Evolutionary conservation across 2,329 filamentous ascomycete species (phyloP).

Genomic region (Daldinia sp.): DNA sequence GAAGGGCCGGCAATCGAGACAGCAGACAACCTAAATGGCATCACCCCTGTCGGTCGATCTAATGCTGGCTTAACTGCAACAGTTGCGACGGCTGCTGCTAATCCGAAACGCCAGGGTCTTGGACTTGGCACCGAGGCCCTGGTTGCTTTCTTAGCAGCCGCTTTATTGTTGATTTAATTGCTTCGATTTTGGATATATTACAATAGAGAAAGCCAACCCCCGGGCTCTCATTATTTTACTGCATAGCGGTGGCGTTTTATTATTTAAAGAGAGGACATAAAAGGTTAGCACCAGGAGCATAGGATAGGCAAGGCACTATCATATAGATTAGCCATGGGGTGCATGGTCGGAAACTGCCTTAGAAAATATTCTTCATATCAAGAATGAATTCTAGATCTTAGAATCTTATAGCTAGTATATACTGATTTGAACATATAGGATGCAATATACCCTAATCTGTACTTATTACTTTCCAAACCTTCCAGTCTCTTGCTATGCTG

Average conservation of each 20-base stretch:
- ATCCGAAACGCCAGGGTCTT: slow-evolving; percentile 35
- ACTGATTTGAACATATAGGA: background rate
- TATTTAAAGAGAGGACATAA: background rate
- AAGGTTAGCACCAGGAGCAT: slow-evolving; percentile 9
- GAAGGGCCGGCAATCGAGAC: slow-evolving; percentile 76
- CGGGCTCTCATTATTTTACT: slow-evolving; percentile 19
- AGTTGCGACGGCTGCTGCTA: slow-evolving; percentile 35
- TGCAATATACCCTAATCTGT: slow-evolving; percentile 3
- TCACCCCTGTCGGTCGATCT: slow-evolving; percentile 57
- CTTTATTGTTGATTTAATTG: slow-evolving; percentile 55
- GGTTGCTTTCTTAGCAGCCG: slow-evolving; percentile 58
- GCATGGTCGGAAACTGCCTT: background rate
- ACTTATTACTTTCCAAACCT: background rate
- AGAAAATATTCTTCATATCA: background rate
- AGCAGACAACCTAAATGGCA: slow-evolving; percentile 75
- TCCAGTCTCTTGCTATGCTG: background rate
- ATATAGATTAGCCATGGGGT: background rate
- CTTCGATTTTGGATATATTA: background rate
- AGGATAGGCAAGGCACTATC: background rate
- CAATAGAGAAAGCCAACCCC: background rate
- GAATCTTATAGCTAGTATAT: background rate
- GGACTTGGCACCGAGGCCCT: slow-evolving; percentile 55
- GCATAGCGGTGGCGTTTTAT: slow-evolving; percentile 51
- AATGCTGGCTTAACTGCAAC: slow-evolving; percentile 32
- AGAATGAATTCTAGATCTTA: background rate